These are phyloP conservation scores for Tricholoma bakamatsutake DNA, from an alignment of 768 basidiomycete species.

Conservation along the genomic window DNA sequence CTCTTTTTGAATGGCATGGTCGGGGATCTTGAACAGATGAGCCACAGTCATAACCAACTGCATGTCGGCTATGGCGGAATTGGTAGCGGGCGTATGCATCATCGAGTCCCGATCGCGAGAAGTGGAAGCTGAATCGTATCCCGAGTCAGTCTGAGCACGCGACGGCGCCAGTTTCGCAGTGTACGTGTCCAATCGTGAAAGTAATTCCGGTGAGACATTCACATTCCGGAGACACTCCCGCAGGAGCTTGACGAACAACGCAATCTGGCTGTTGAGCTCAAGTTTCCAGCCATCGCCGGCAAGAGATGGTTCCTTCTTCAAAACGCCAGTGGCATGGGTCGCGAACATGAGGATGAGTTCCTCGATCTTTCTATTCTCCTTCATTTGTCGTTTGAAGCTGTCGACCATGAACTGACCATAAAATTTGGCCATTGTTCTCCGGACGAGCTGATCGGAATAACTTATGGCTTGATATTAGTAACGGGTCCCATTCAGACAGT, in stretches of 20 bases:
- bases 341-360: slow-evolving; percentile 96
- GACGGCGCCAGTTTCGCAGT: slow-evolving; percentile 71
- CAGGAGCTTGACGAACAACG: slow-evolving; percentile 80
- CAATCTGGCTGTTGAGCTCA: slow-evolving; percentile 90
- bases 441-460: slow-evolving; percentile 84
- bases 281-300: slow-evolving; percentile 88
- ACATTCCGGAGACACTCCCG: slow-evolving; percentile 70
- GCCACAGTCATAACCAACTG: slow-evolving; percentile 65
- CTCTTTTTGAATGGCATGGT: slow-evolving; percentile 64
- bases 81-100: slow-evolving; percentile 26
- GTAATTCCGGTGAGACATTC: slow-evolving; percentile 78
- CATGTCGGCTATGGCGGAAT: slow-evolving; percentile 66
- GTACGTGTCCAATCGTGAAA: slow-evolving; percentile 78
- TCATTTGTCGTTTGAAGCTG: slow-evolving; percentile 82
- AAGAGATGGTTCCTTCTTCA: slow-evolving; percentile 86
- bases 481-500: background rate
- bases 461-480: slow-evolving; percentile 32
- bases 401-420: slow-evolving; percentile 87
- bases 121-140: slow-evolving; percentile 58
- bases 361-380: slow-evolving; percentile 95
- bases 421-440: slow-evolving; percentile 88
- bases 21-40: slow-evolving; percentile 67
- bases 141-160: slow-evolving; percentile 53
- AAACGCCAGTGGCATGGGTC: slow-evolving; percentile 77
- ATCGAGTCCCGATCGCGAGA: slow-evolving; percentile 53